These are phyloP conservation scores for Penicillium maclennaniae DNA, from an alignment of 495 filamentous ascomycete genomes.

Conservation along the genomic window DNA sequence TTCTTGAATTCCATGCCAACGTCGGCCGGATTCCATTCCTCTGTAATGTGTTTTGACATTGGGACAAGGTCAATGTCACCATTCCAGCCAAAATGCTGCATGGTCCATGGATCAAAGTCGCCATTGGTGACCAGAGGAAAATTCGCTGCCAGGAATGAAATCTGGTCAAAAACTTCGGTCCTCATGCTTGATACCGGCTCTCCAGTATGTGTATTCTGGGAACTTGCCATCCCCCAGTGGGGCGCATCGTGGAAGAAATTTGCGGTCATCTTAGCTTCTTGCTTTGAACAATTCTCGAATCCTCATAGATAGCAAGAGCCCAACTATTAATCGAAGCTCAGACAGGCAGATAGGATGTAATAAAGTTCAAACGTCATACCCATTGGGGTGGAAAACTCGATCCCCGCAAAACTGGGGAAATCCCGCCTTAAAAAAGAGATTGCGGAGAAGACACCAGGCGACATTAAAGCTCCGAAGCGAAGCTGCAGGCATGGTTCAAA, in stretches of 20 bases:
- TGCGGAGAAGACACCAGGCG: slow-evolving; percentile 16
- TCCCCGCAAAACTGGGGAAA: slow-evolving; percentile 20
- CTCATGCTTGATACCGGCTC: not conserved
- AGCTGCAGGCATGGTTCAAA: slow-evolving; percentile 14
- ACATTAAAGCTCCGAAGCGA: slow-evolving; percentile 9
- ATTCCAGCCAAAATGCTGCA: slow-evolving; percentile 3
- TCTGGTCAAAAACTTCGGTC: not conserved
- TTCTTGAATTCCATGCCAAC: slow-evolving; percentile 1
- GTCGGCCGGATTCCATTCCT: slow-evolving; percentile 2
- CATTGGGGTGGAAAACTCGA: not conserved
- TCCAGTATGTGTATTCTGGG: not conserved
- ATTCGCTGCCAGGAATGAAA: not conserved
- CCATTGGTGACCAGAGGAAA: not conserved
- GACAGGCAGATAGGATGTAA: not conserved
- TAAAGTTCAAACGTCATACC: not conserved
- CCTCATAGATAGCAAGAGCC: not conserved
- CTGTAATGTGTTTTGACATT: slow-evolving; percentile 9
- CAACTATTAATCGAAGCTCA: not conserved
- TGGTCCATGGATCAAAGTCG: slow-evolving; percentile 5
- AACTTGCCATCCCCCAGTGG: not conserved
- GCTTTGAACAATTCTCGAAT: not conserved
- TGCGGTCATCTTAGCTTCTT: not conserved
- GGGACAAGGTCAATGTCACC: not conserved
- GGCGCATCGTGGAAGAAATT: not conserved
- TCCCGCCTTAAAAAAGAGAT: slow-evolving; percentile 5